Conservation (phyloP, 805 yeast species). For the Lipomyces chichibuensis region DNA sequence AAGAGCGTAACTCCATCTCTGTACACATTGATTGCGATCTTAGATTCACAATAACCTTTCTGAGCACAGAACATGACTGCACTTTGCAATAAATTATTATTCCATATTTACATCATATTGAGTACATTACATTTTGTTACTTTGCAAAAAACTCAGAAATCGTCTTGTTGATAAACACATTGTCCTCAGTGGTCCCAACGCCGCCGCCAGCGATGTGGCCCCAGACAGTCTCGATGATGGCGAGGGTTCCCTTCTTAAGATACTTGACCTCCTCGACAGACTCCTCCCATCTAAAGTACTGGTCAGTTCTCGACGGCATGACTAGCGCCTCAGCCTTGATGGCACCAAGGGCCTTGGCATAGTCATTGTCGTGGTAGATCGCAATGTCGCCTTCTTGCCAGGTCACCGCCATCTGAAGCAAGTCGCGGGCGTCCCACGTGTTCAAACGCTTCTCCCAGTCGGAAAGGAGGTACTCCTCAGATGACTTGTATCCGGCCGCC, state of each 20-base stretch:
- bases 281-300: conserved; percentile 35
- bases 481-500: conserved; percentile 30
- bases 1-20: too few species aligned
- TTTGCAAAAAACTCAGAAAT: conserved; percentile 23
- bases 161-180: conserved; percentile 26
- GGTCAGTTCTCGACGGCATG: conserved; percentile 34
- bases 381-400: conserved; percentile 37
- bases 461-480: conserved; percentile 29
- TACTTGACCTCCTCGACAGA: conserved; percentile 31
- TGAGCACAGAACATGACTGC: too few species aligned
- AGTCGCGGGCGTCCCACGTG: conserved; percentile 35
- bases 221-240: conserved; percentile 34
- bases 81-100: too few species aligned
- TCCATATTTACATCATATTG: too few species aligned
- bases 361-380: conserved; percentile 32
- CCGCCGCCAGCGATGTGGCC: conserved; percentile 36
- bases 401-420: conserved; percentile 34
- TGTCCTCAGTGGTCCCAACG: conserved; percentile 31
- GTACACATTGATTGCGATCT: too few species aligned
- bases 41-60: too few species aligned
- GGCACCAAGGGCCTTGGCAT: conserved; percentile 26
- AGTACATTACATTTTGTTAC: too few species aligned
- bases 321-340: conserved; percentile 34
- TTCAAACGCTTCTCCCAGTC: conserved; percentile 34
- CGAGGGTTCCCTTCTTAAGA: conserved; percentile 30